Base-by-base conservation (phyloP, 345 rosid species). In the Gossypium sturtianum region DNA sequence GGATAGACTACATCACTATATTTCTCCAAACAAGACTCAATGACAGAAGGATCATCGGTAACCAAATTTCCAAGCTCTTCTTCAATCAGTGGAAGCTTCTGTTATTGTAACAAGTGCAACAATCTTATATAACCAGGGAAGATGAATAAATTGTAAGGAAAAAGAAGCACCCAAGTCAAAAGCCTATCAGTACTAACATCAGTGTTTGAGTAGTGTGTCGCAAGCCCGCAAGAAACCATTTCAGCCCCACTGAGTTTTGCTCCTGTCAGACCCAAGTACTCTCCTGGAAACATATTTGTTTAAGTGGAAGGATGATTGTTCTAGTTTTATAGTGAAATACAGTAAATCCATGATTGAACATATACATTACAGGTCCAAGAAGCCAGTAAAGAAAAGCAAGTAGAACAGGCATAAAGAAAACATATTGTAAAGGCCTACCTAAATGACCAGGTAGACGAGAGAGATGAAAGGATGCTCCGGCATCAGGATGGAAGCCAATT, bases 401-500 rank as follows among this genome's bases (percentile, higher is more conserved):
- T 19, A 12, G 53, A 47, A 3, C 34, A 73, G 22, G 59, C 67
- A 69, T 12, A 17, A 17, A 67, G 57, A 15, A 34, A 63, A 51
- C 44, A 13, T 47, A 61, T n/a, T 51, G 19, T 52, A 70, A 17
- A 76, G 66, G 47, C 68, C 74, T 86, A 95, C 97, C 99, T 78
- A 95, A 82, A 83, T 86, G 87, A 78, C 96, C 97, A 59, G 94
- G 97, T 74, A 95, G 85, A 76, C 74, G 97, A 29, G 99, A 85
- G 44, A 95, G 96, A 82, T 89, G 77, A 88, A 89, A 93, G 56
- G 98, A 95, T 71, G 98, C 98, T 12, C 92, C 98, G 63, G 99
- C 99, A 84, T 95, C 98, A 65, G 99, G 99, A 81, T 93, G 97
- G 81, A 93, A 91, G 52, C 97, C 98, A 72, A 95, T 95, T 41